These are phyloP conservation scores for Trifolium fragiferum DNA, from an alignment of 306 rosid genomes.

Conservation along the genomic window DNA sequence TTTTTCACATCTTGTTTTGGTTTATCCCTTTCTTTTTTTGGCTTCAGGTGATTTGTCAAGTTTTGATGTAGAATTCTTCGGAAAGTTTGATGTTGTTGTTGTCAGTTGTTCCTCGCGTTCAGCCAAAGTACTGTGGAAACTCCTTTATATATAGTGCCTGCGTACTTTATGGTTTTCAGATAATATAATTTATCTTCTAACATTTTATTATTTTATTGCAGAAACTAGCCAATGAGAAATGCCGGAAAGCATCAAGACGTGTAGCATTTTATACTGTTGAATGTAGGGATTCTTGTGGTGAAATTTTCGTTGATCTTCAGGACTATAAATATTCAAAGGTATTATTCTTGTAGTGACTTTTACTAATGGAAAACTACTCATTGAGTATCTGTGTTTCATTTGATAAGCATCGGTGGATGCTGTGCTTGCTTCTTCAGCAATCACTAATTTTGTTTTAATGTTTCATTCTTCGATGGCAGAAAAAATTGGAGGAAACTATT, in stretches of 20 bases:
- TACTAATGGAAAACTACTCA: not conserved
- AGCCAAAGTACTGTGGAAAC: conserved; percentile 61
- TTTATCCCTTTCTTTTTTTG: conserved; percentile 4
- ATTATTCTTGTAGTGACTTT: conserved; percentile 5
- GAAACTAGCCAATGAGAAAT: conserved; percentile 82
- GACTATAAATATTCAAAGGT: conserved; percentile 84
- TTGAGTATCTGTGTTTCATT: not conserved
- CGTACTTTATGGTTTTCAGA: conserved; percentile 2
- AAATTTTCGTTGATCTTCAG: conserved; percentile 92
- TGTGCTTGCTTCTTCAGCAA: conserved; percentile 8
- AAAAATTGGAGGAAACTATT: conserved; percentile 71
- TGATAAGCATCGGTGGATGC: not conserved
- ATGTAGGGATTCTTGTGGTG: conserved; percentile 94
- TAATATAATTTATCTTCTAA: not conserved
- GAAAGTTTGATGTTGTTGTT: conserved; percentile 79
- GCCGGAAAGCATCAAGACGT: conserved; percentile 75
- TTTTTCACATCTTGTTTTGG: not conserved
- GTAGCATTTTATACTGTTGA: conserved; percentile 88
- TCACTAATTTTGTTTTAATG: conserved; percentile 7
- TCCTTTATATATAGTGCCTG: not conserved
- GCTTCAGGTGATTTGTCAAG: conserved; percentile 73
- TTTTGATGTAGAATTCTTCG: conserved; percentile 70
- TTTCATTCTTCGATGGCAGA: conserved; percentile 53
- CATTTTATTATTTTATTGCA: conserved; percentile 43
- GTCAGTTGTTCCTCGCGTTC: conserved; percentile 77